Conservation (phyloP, 768 basidiomycete species). For the Mycena crocata region DNA sequence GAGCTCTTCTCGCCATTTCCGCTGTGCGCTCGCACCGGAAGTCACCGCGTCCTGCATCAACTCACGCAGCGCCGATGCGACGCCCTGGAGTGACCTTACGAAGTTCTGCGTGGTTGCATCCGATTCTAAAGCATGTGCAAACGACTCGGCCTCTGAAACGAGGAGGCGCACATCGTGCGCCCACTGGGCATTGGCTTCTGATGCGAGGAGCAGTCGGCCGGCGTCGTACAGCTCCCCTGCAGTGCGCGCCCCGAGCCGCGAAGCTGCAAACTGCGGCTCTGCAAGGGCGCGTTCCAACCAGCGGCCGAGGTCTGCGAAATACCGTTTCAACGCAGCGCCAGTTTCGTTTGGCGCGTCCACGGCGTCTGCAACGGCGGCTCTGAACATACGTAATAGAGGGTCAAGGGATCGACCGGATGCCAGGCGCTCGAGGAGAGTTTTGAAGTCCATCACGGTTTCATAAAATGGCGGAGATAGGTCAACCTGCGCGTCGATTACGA, state of each 20-base stretch:
- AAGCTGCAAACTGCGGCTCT: slow-evolving; percentile 38
- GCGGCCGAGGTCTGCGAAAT: slow-evolving; percentile 30
- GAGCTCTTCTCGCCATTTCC: slow-evolving; percentile 32
- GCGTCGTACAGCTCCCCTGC: slow-evolving; percentile 40
- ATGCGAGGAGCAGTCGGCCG: slow-evolving; percentile 34
- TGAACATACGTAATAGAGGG: slow-evolving; percentile 40
- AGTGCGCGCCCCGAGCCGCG: slow-evolving; percentile 34
- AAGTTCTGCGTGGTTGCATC: slow-evolving; percentile 37
- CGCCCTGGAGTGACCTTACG: slow-evolving; percentile 28
- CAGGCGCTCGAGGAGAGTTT: slow-evolving; percentile 49
- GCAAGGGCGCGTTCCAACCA: slow-evolving; percentile 40
- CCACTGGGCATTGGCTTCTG: slow-evolving; percentile 33
- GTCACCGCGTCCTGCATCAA: slow-evolving; percentile 29
- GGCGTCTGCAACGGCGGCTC: slow-evolving; percentile 24
- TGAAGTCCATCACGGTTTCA: slow-evolving; percentile 42
- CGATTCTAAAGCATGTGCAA: slow-evolving; percentile 33
- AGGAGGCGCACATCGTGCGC: slow-evolving; percentile 31
- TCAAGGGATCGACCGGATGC: slow-evolving; percentile 48
- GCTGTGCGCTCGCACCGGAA: slow-evolving; percentile 22
- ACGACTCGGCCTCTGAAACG: slow-evolving; percentile 31
- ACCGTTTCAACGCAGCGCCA: slow-evolving; percentile 33
- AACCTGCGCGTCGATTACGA: slow-evolving; percentile 18
- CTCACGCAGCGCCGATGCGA: slow-evolving; percentile 25
- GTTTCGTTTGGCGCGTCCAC: slow-evolving; percentile 25
- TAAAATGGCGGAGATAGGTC: slow-evolving; percentile 30